Base-by-base conservation (phyloP, 2,329 filamentous ascomycete species). In the Phialophora verrucosa region DNA sequence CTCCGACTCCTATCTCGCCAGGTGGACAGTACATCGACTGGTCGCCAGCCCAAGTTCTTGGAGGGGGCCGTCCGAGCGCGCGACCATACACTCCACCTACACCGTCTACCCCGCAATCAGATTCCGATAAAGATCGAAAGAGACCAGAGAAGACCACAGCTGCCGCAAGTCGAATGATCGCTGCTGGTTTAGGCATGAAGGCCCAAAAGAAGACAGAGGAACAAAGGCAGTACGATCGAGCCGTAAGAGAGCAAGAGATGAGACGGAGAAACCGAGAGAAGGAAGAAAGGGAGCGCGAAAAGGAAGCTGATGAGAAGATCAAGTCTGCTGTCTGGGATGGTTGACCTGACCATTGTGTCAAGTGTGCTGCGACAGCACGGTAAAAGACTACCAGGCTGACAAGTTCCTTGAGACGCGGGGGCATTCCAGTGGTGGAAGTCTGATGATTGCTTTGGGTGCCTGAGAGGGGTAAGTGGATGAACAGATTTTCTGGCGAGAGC, bases 121-220 rank as follows among this genome's bases (percentile, higher is more conserved):
- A 68, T 25, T 59, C 58, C 12, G 68, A 69, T 23, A 51, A 53
- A 49, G 65, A 66, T n/a, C 64, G 66, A 47, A 63, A 69, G 63
- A 82, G 91, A 47, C 94, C 93, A 0, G 93, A 97, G 79, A 99
- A 97, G 83, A 96, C 93, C 69, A 96, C 96, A 68, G 92, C 93
- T 0, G 92, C 96, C 47, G 95, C 95, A 4, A 87, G 91, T 68
- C 84, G 95, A 66, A 85, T 99, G 86, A 98, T 99, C 76, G 93
- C 92, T 0, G 91, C 91, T 3, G 93, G 91, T 0, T 81, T 98
- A 71, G 95, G 95, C 0, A 86, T 97, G 62, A 88, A 89, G 74
- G 88, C 89, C 38, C 92, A 92, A 35, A 90, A 87, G 81, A 86
- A 89, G 77, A 97, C 64, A 2, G 64, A 69, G 25, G 67, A 69